Evolutionary conservation across 1,139 yeast genomes (phyloP), one percentile per base, ranked within the genome.

Genomic region (Pichia sorboxylosa): DNA sequence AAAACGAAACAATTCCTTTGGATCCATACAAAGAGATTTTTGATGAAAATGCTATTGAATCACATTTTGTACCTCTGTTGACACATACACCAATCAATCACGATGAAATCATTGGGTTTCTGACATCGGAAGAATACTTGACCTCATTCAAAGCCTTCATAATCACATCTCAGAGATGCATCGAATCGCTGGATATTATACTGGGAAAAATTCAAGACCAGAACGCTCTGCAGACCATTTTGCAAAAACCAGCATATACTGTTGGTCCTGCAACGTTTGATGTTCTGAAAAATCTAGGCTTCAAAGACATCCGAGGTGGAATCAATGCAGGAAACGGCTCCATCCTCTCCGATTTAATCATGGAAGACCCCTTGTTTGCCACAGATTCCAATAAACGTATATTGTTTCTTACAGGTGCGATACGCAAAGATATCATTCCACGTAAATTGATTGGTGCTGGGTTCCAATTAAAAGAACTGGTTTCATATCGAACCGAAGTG

Each of bases 141-240:
- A 26, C 45, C 4, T 45, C 54, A 1, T 51, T 66, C 31, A 61
- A 64, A 35, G 69, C 73, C 1, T 55, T 83, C 27, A 78, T 90
- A 9, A 73, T 90, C n/a, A 85, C 97, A 0, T 80, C 94, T 4
- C 96, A 87, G 51, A 58, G 97, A 43, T 94, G 96, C 0, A 94
- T 87, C 0, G 96, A 87, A 47, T 79, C 87, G 22, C 56, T 80
- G 13, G 63, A 64, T 31, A 64, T 61, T 30, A 69, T 69, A 28
- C 54, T 70, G 25, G 27, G 54, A 8, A 28, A 42, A 25, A 18
- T 43, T 9, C 39, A 39, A 6, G 35, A 35, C 2, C 37, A 43
- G 37, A 30, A 30, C 4, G 14, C 28, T n/a, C 45, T 52, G 14
- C 39, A 45, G 0, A 32, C 26, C 5, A 58, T 73, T 3, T 55